These are phyloP conservation scores for Hansenula sp. DNA, from an alignment of 1,139 yeast species.

Conservation along the genomic window DNA sequence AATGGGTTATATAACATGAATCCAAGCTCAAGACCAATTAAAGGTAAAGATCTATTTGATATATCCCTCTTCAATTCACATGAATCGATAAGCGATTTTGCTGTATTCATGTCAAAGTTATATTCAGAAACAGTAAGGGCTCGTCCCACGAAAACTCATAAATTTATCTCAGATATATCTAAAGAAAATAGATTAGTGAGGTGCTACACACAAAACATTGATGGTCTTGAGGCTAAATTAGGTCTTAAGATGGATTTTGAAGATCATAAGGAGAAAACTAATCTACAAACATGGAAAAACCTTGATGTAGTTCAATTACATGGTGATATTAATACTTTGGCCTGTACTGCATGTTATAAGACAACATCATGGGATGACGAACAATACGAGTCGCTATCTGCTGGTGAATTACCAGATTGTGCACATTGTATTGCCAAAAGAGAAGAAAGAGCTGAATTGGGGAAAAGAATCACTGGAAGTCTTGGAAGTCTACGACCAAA, in stretches of 20 bases:
- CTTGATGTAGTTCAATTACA: conserved; percentile 84
- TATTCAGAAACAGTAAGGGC: conserved; percentile 62
- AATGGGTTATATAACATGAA: conserved; percentile 80
- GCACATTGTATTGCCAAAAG: conserved; percentile 48
- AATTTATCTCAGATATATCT: conserved; percentile 62
- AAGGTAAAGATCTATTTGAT: conserved; percentile 89
- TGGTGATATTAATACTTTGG: conserved; percentile 75
- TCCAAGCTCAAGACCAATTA: conserved; percentile 52
- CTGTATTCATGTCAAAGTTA: conserved; percentile 51
- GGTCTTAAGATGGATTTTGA: conserved; percentile 27
- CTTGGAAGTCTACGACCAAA: conserved; percentile 74
- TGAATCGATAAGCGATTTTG: conserved; percentile 56
- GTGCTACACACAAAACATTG: conserved; percentile 80
- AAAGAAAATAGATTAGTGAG: conserved; percentile 66
- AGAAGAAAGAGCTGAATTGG: conserved; percentile 40
- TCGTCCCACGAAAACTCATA: conserved; percentile 79
- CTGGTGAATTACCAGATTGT: conserved; percentile 44
- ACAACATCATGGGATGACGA: conserved; percentile 59
- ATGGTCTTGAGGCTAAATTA: conserved; percentile 31
- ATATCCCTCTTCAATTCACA: conserved; percentile 71
- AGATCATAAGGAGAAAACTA: conserved; percentile 4
- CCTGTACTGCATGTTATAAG: conserved; percentile 67
- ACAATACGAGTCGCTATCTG: conserved; percentile 36
- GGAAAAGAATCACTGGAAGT: conserved; percentile 75
- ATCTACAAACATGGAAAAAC: conserved; percentile 44